Conservation (phyloP, 148 eudicot genomes). For the Diospyros lotus region DNA sequence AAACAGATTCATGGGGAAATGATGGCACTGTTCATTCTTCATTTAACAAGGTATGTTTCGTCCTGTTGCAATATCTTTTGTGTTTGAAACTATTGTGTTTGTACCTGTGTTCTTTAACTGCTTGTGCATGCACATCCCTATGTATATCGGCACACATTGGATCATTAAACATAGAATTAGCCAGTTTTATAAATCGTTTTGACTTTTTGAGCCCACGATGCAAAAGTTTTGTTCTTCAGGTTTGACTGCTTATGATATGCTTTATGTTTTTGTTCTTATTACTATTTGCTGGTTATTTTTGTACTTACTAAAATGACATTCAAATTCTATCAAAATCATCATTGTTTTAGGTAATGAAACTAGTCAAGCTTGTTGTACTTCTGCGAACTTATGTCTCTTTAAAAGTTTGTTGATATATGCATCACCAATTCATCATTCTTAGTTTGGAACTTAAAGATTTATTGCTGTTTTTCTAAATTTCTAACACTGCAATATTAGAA, state of each 20-base stretch:
- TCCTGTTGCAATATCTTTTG: not conserved
- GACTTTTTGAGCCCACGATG: not conserved
- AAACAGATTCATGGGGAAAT: slow-evolving; percentile 31
- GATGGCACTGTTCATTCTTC: slow-evolving; percentile 11
- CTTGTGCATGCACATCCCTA: no score
- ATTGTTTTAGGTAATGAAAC: not conserved
- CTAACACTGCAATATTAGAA: no score
- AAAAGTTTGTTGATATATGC: not conserved
- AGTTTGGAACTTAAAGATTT: not conserved
- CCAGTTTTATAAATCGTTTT: not conserved
- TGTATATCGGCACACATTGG: not conserved
- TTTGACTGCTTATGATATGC: not conserved
- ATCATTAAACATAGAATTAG: not conserved
- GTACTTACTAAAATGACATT: no score
- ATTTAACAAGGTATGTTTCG: slow-evolving; percentile 33
- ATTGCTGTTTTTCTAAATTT: not conserved
- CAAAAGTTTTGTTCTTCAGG: not conserved
- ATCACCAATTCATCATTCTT: not conserved
- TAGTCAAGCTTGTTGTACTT: no score
- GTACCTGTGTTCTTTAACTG: not conserved
- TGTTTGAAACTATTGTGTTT: not conserved
- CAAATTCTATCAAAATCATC: not conserved
- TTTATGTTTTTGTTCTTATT: no score
- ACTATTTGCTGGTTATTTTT: no score
- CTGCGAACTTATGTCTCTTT: no score